A percentile compares a stretch with the other conserved stretches of the same genome.
Evolutionary conservation across 352 stramenopile genomes (phyloP).

Genomic region (Peronosclerospora sorghi): DNA sequence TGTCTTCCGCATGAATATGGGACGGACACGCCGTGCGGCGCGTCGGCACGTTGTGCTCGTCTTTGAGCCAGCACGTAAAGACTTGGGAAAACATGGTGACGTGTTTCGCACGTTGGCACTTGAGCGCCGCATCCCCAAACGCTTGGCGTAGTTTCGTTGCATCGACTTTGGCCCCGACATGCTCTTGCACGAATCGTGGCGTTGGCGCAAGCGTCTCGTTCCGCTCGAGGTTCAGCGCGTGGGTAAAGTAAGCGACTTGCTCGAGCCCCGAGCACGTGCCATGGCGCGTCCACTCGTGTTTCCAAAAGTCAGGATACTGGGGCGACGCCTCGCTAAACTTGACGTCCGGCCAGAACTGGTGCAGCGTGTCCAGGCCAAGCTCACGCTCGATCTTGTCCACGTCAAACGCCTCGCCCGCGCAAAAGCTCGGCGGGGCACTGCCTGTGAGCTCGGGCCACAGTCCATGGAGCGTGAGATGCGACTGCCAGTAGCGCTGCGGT

Average conservation of each 20-base stretch:
- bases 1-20: slow-evolving; percentile 65
- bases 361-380: slow-evolving; percentile 61
- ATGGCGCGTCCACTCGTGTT: slow-evolving; percentile 90
- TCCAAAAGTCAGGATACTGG: slow-evolving; percentile 83
- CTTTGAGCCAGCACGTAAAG: slow-evolving; percentile 75
- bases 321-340: slow-evolving; percentile 43
- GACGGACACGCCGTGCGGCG: slow-evolving; percentile 36
- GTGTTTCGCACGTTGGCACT: slow-evolving; percentile 15
- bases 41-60: slow-evolving; percentile 39
- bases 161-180: slow-evolving; percentile 43
- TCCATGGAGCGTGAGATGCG: slow-evolving; percentile 84
- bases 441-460: slow-evolving; percentile 75
- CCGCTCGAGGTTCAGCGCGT: slow-evolving; percentile 67
- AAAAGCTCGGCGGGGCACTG: slow-evolving; percentile 66
- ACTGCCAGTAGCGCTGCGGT: slow-evolving; percentile 63
- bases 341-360: slow-evolving; percentile 82
- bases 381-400: slow-evolving; percentile 36
- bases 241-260: slow-evolving; percentile 78
- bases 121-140: slow-evolving; percentile 29
- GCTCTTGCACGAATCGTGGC: slow-evolving; percentile 44
- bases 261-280: slow-evolving; percentile 86
- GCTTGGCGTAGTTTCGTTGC: slow-evolving; percentile 31
- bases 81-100: slow-evolving; percentile 52
- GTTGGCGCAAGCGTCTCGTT: slow-evolving; percentile 57
- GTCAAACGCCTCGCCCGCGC: slow-evolving; percentile 64